Conservation (phyloP, 2,329 filamentous ascomycete genomes). For the Plectosphaerella plurivora region DNA sequence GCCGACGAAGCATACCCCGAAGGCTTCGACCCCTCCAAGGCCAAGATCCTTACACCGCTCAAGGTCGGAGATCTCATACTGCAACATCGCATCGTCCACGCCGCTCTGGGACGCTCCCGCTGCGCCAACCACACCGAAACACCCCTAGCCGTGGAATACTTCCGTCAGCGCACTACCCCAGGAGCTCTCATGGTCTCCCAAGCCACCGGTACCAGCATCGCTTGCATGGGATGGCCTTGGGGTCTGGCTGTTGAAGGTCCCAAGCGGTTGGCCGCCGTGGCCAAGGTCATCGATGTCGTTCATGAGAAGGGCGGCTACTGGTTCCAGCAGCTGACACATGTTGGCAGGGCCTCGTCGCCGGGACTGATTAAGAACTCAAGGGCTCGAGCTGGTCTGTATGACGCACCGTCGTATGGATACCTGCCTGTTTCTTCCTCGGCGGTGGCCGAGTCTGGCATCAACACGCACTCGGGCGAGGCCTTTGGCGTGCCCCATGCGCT, state of each 20-base stretch:
- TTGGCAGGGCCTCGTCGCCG: background rate
- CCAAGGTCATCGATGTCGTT: background rate
- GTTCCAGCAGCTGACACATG: background rate
- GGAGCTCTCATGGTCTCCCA: conserved; percentile 25
- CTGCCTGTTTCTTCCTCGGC: too few species aligned
- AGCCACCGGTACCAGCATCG: conserved; percentile 22
- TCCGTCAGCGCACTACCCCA: conserved; percentile 23
- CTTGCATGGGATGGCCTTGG: conserved; percentile 21
- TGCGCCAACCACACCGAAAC: conserved; percentile 13
- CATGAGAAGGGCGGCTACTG: background rate
- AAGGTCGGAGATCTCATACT: conserved; percentile 26
- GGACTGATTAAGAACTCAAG: background rate
- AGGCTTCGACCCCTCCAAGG: too few species aligned
- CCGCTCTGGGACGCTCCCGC: conserved; percentile 4
- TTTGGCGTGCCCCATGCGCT: background rate
- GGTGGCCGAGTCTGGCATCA: too few species aligned
- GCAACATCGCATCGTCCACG: conserved; percentile 31
- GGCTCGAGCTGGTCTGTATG: too few species aligned
- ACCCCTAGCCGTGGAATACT: conserved; percentile 23
- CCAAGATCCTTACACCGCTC: conserved; percentile 18
- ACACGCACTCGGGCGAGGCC: too few species aligned
- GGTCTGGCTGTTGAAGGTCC: conserved; percentile 23
- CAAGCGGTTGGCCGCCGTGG: conserved; percentile 22
- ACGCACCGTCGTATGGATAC: too few species aligned
- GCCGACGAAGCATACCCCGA: too few species aligned